Evolutionary conservation across 73 alveolate genomes (phyloP).

Genomic region (Paramecium biaurelia): DNA sequence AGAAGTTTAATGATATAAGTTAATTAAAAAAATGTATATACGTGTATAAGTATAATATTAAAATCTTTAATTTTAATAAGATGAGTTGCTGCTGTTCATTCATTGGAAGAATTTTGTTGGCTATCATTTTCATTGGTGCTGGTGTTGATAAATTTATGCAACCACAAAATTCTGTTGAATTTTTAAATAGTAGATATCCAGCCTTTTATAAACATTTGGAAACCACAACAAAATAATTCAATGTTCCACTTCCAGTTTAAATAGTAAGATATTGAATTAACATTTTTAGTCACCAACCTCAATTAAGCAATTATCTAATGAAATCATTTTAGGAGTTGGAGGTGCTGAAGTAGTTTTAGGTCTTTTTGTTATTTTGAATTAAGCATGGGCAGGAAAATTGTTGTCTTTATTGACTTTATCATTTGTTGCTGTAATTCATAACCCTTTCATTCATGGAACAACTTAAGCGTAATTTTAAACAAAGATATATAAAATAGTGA

Average conservation of each 20-base stretch:
- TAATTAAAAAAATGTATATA: background rate
- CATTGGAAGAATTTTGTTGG: conserved; percentile 7
- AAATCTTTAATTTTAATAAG: background rate
- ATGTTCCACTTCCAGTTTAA: background rate
- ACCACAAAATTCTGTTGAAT: background rate
- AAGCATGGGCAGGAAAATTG: conserved; percentile 15
- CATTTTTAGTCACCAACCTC: background rate
- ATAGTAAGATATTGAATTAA: background rate
- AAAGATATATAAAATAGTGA: background rate
- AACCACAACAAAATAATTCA: background rate
- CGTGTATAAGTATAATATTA: background rate
- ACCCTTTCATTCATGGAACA: background rate
- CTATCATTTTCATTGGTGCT: background rate
- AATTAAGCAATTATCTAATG: background rate
- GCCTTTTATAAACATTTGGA: background rate
- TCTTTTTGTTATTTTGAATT: background rate
- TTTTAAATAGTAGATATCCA: background rate
- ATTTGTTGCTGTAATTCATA: background rate
- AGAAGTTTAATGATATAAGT: background rate
- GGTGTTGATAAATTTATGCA: background rate
- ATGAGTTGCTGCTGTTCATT: background rate
- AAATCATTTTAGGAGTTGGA: background rate
- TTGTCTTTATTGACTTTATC: background rate
- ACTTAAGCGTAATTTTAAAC: background rate
- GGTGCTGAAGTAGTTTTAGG: background rate